phyloP scores from a whole-genome alignment of 768 basidiomycete species.

The Fomitopsis pulvina region DNA sequence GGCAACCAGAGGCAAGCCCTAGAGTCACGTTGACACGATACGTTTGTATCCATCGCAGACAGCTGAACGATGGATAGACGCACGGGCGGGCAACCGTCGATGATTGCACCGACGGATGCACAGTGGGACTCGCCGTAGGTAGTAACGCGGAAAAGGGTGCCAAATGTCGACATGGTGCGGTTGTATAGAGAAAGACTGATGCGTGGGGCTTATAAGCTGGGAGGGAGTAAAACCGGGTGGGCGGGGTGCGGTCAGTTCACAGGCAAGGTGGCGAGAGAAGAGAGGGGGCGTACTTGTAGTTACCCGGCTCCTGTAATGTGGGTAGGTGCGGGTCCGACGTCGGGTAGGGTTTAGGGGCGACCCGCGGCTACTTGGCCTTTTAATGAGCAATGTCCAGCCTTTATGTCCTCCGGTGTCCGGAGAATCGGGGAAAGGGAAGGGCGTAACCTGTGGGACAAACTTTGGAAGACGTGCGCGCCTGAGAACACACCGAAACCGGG shows the following conservation, averaged over 20 bases:
- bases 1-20: conserved; percentile 80
- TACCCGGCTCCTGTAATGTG: neutral
- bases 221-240: neutral
- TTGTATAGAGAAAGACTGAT: neutral
- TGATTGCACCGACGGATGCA: conserved; percentile 92
- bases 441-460: neutral
- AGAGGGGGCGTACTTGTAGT: neutral
- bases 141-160: conserved; percentile 85
- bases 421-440: neutral
- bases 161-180: conserved; percentile 82
- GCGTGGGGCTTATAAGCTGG: neutral
- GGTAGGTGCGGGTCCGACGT: neutral
- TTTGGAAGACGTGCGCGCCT: neutral
- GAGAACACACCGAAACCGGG: neutral
- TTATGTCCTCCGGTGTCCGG: neutral
- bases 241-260: neutral
- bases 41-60: neutral
- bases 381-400: neutral
- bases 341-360: neutral
- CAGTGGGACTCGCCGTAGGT: conserved; percentile 99
- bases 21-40: neutral
- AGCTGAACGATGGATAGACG: conserved; percentile 16
- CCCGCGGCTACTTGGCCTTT: neutral
- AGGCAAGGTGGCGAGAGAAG: neutral
- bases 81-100: conserved; percentile 97